Conservation (phyloP, 2,329 filamentous ascomycete genomes). For the Apiospora aurea region DNA sequence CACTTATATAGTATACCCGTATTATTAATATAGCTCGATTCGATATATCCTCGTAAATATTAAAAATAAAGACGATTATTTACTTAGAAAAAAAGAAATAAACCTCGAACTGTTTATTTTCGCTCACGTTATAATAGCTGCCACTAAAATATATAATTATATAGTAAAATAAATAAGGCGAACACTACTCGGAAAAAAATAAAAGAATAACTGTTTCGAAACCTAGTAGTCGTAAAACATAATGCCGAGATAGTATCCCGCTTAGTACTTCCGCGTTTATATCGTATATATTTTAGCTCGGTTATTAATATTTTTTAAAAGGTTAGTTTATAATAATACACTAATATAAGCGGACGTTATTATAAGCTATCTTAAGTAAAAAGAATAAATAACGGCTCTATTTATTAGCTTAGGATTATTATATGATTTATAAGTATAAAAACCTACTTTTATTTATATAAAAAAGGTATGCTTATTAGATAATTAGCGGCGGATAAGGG, state of each 20-base stretch:
- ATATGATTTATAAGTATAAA: too few relatives aligned
- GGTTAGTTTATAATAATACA: background rate
- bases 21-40: background rate
- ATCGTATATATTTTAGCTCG: background rate
- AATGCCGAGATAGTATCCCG: constrained; percentile 4
- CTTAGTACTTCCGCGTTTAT: background rate
- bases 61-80: background rate
- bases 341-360: background rate
- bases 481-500: too few relatives aligned
- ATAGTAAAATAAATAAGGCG: background rate
- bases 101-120: background rate
- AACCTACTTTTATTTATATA: too few relatives aligned
- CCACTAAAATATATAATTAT: background rate
- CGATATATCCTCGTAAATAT: background rate
- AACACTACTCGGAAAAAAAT: background rate
- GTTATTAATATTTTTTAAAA: background rate
- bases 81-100: background rate
- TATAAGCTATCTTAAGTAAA: too few relatives aligned
- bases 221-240: background rate
- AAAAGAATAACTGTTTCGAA: background rate
- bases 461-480: too few relatives aligned
- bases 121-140: background rate
- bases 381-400: too few relatives aligned
- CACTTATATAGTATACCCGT: background rate
- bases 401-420: too few relatives aligned